Percentiles rank a stretch among this genome's conserved stretches.
Conservation (phyloP, 352 stramenopile species). For the Globisporangium splendens region DNA sequence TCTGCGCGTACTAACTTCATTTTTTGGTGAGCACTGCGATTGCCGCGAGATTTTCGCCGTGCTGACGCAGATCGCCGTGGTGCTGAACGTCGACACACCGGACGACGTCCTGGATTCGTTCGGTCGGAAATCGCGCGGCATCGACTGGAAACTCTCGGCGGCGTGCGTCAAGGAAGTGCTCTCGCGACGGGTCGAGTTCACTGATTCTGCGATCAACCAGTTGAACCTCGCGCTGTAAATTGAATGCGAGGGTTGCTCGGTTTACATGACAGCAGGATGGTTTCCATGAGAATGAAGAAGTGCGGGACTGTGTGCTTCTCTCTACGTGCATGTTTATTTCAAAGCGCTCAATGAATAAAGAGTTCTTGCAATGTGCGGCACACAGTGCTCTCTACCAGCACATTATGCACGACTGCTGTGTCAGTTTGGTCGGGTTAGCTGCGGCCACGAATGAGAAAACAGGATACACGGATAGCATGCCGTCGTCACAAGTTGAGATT, state of each 20-base stretch:
- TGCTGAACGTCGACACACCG: conserved; percentile 71
- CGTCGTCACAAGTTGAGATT: too few relatives aligned
- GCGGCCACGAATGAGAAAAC: too few relatives aligned
- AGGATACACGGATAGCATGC: too few relatives aligned
- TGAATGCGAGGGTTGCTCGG: not conserved
- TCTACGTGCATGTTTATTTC: too few relatives aligned
- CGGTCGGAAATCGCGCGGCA: conserved; percentile 55
- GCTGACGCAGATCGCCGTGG: conserved; percentile 62
- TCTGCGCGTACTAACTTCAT: conserved; percentile 60
- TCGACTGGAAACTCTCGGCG: conserved; percentile 63
- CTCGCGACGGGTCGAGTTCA: conserved; percentile 75
- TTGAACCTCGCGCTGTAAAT: conserved; percentile 32
- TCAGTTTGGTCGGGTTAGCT: too few relatives aligned
- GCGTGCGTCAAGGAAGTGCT: conserved; percentile 75
- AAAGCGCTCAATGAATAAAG: too few relatives aligned
- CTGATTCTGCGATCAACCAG: conserved; percentile 59
- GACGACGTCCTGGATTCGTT: conserved; percentile 77
- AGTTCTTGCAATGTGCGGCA: too few relatives aligned
- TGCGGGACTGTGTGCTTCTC: too few relatives aligned
- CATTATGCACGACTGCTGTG: too few relatives aligned
- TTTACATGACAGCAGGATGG: too few relatives aligned
- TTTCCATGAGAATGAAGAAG: too few relatives aligned
- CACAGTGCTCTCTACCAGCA: too few relatives aligned
- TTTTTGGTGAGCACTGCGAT: conserved; percentile 57
- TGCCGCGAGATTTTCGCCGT: conserved; percentile 51